Evolutionary conservation across 2,329 filamentous ascomycete genomes (phyloP), one percentile per base, ranked within the genome.

Genomic region (Diplocarpon rosae): DNA sequence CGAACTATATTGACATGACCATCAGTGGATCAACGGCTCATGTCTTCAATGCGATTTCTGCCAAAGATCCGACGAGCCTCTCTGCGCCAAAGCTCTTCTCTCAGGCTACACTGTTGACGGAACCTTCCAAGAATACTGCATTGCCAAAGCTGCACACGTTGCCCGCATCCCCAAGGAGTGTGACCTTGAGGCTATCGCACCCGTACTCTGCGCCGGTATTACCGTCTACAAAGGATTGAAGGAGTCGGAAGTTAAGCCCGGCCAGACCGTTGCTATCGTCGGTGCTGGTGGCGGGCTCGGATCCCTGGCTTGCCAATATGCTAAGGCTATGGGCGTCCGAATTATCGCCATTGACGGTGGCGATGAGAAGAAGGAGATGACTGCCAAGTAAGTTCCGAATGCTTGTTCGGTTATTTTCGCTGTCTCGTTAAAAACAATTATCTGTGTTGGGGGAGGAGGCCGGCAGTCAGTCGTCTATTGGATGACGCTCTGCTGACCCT

Each of bases 21-120:
- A 11, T 35, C 40, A 65, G 71, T 95, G 88, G 88, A 72, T 95
- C 60, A 92, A 95, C 66, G 85, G 86, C 52, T 82, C 83, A 37
- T 95, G 90, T 66, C 71, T 94, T 50, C 65, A 72, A 52, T 96
- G 89, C 69, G 73, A 78, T 56, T 94, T 85, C 74, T 95, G 89
- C 70, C 79, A 83, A 61, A 73, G 79, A 56, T 65, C 76, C 38
- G 84, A 94, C 56, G 89, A 95, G 69, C 82, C 86, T 2, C 80
- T 95, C 5, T 96, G 90, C 69, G 65, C 74, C 13, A 70, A 84
- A 48, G 78, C 85, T 20, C 68, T 75, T 30, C 76, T 95, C 33
- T 93, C 87, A 1, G 90, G 90, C 45, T 95, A 93, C 74, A 93
- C 86, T 4, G 87, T 95, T 62, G 85, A 95, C 63, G 89, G 89